Base-by-base conservation (phyloP, 2,329 filamentous ascomycete species). In the Fusarium napiforme region DNA sequence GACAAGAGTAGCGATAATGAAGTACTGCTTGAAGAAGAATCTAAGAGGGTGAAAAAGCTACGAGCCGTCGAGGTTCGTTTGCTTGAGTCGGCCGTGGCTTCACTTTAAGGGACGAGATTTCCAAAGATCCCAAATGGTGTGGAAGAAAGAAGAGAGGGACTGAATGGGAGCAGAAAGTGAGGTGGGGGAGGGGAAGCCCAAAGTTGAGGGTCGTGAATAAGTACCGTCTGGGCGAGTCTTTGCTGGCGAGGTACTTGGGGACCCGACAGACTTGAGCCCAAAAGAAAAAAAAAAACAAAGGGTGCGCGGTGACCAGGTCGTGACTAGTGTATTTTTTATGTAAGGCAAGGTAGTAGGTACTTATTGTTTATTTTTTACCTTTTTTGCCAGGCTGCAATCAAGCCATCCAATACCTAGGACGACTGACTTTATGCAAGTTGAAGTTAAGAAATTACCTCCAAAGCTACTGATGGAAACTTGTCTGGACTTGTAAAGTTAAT, bases 181-280 rank as follows among this genome's bases (percentile, higher is more conserved):
- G 70, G 75, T 77, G 75, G 75, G 75, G 75, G 75, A 73, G 72
- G 75, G 75, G 75, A 72, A 73, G 72, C 72, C 73, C 65, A 60
- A 74, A 64, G 65, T 60, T 59, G 56, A 72, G 61, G 66, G 58
- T 57, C 68, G 43, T 50, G 61, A 21, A 23, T n/a, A 74, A 34
- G 71, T 74, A 72, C 45, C 60, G 21, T 9, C 2, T 15, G 26
- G 2, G 68, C 68, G 12, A 60, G 39, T 9, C 21, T 21, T 59
- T 73, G 71, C 71, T n/a, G 62, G 19, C 8, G 39, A 43, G 50
- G 42, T 73, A 73, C 71, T 55, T 73, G 9, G 9, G 39, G 30
- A 36, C 36, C 36, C 36, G 36, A 56, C 21, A 39, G 67, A 68
- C 71, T 59, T 45, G 34, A 61, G 67, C 67, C 71, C 50, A 74